A percentile compares a stretch with the other conserved stretches of the same genome.
Conservation (phyloP, 768 basidiomycete genomes). For the Tricholoma flavovirens region DNA sequence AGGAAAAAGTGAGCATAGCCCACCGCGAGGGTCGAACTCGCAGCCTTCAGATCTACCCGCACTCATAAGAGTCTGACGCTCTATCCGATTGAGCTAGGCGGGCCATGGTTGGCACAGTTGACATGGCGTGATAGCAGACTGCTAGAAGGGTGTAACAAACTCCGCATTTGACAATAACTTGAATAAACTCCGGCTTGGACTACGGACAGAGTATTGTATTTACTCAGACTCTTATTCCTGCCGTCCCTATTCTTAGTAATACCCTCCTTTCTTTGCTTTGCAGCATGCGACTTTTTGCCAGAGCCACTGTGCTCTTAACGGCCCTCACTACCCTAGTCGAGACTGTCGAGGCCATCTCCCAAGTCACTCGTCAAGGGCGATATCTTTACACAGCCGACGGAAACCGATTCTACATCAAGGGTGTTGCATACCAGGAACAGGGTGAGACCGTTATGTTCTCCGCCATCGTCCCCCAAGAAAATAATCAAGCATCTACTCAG, state of each 20-base stretch:
- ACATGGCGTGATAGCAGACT: too few relatives aligned
- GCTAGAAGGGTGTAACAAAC: too few relatives aligned
- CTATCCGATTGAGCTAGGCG: conserved; percentile 62
- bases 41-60: conserved; percentile 63
- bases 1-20: conserved; percentile 36
- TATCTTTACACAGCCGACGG: conserved; percentile 79
- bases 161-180: too few relatives aligned
- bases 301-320: conserved; percentile 31
- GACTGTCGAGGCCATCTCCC: conserved; percentile 60
- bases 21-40: conserved; percentile 84
- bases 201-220: too few relatives aligned
- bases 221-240: not conserved
- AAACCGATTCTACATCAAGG: conserved; percentile 82
- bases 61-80: conserved; percentile 50
- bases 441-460: conserved; percentile 34
- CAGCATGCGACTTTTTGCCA: conserved; percentile 22
- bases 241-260: not conserved
- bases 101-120: too few relatives aligned
- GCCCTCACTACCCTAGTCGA: conserved; percentile 36
- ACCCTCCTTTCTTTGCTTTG: conserved; percentile 1
- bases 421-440: conserved; percentile 80
- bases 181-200: too few relatives aligned
- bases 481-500: conserved; percentile 17
- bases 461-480: not conserved
- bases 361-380: conserved; percentile 63